These are phyloP conservation scores for Trifolium fragiferum DNA, from an alignment of 306 rosid genomes.

Conservation along the genomic window DNA sequence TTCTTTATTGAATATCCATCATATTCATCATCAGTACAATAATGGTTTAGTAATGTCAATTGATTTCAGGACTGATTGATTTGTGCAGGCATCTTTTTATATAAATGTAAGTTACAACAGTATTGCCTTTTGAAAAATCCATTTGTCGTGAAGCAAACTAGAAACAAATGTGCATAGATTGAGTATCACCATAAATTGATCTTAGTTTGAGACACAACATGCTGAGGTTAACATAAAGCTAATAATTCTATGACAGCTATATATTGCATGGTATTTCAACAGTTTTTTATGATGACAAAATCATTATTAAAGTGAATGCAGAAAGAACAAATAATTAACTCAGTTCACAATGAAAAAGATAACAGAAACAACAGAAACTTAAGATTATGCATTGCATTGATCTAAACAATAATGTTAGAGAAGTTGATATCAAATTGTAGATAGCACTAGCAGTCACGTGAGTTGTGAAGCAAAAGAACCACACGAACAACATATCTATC, in stretches of 20 bases:
- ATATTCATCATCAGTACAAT: background rate
- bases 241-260: background rate
- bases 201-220: constrained; percentile 8
- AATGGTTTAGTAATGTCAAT: constrained; percentile 10
- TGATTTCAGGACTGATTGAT: constrained; percentile 35
- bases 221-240: background rate
- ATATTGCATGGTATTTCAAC: background rate
- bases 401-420: constrained; percentile 18
- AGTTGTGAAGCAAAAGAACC: constrained; percentile 10
- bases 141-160: constrained; percentile 39
- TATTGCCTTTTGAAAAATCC: constrained; percentile 15
- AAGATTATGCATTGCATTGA: constrained; percentile 30
- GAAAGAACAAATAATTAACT: background rate
- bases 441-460: constrained; percentile 45
- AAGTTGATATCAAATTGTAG: background rate
- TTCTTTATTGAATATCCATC: background rate
- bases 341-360: constrained; percentile 21
- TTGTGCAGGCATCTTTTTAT: constrained; percentile 23
- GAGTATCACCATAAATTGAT: constrained; percentile 24
- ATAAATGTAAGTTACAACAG: constrained; percentile 26
- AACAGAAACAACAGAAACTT: constrained; percentile 43
- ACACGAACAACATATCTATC: background rate
- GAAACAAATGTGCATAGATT: constrained; percentile 28
- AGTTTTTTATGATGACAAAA: background rate
- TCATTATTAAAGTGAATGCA: constrained; percentile 4